Base-by-base conservation (phyloP, 805 yeast species). In the Cyberlindnera meyerae region DNA sequence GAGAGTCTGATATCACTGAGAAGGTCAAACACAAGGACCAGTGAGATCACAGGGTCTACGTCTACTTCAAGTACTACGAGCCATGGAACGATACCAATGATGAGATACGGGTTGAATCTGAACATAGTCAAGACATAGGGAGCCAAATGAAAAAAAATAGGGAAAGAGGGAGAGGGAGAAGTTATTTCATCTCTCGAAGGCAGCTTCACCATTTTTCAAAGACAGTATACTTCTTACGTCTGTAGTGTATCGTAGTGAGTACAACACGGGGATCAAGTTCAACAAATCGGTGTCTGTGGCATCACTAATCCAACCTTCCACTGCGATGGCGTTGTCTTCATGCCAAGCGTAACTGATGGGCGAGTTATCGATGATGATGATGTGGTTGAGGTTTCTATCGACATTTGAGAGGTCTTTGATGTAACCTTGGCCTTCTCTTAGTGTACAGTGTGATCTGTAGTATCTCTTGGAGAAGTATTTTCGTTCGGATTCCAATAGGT, bases 221-320 rank as follows among this genome's bases (percentile, higher is more conserved):
- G 94, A 77, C 37, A 90, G 63, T 3, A 90, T 65, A 24, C 75
- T 75, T 46, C 97, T 66, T 16, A 90, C 96, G 59, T 90, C 98
- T 8, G 87, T 78, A 18, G 90, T 78, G 44, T 77, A 74, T 40
- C 95, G 70, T 51, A 93, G 61, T 18, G 90, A 80, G 51, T 79
- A 74, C 29, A 87, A 62, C 53, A 93, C 63, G 2, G 98, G 97
- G 29, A 93, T 59, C 35, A 93, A 62, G 50, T 87, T 79, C 60
- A 93, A 65, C 40, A 93, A 64, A 52, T 87, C 95, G 16, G 79
- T 67, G 55, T 93, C 98, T 25, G 81, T 75, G n/a, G 94, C 95
- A 60, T 93, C 98, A 54, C 84, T 86, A 44, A 93, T 87, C 98
- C 98, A 93, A 31, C 98, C 97, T 61, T 89, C 96, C 6, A 93